These are phyloP conservation scores for Agrocybe praecox DNA, from an alignment of 768 basidiomycete species.

Conservation along the genomic window DNA sequence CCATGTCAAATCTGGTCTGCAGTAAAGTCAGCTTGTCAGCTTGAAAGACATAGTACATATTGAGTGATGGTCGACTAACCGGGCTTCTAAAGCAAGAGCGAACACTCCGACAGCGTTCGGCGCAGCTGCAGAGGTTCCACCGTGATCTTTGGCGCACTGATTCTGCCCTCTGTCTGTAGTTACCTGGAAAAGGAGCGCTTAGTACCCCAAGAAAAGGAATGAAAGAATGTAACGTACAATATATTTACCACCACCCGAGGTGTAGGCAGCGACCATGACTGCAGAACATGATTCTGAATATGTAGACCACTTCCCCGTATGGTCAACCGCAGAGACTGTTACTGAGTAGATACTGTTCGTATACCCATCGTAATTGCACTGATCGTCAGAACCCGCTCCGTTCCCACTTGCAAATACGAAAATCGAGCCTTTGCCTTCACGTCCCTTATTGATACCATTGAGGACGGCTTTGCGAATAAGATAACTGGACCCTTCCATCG, in stretches of 20 bases:
- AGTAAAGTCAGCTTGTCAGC: neutral
- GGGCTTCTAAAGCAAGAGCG: constrained; percentile 83
- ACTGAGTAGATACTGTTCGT: constrained; percentile 97
- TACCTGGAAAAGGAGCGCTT: constrained; percentile 49
- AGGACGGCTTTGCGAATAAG: constrained; percentile 92
- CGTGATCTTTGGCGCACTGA: constrained; percentile 76
- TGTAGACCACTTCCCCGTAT: constrained; percentile 88
- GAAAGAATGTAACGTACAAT: constrained; percentile 65
- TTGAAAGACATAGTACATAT: neutral
- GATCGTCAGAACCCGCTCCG: constrained; percentile 87
- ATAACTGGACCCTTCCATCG: constrained; percentile 91
- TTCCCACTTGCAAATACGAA: constrained; percentile 98
- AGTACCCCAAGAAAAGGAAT: neutral
- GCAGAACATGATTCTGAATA: constrained; percentile 97
- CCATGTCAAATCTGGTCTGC: constrained; percentile 94
- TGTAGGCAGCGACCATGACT: constrained; percentile 94
- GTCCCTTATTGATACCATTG: constrained; percentile 89
- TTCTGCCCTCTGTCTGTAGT: constrained; percentile 88
- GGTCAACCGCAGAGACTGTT: constrained; percentile 90
- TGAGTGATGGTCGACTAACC: constrained; percentile 44
- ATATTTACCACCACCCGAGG: constrained; percentile 88
- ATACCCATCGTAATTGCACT: constrained; percentile 99
- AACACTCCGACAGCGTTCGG: constrained; percentile 94
- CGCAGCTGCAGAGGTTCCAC: constrained; percentile 96
- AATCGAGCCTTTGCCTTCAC: constrained; percentile 85